phyloP scores from a whole-genome alignment of 2,329 filamentous ascomycete genomes.

The Teratosphaeria destructans region DNA sequence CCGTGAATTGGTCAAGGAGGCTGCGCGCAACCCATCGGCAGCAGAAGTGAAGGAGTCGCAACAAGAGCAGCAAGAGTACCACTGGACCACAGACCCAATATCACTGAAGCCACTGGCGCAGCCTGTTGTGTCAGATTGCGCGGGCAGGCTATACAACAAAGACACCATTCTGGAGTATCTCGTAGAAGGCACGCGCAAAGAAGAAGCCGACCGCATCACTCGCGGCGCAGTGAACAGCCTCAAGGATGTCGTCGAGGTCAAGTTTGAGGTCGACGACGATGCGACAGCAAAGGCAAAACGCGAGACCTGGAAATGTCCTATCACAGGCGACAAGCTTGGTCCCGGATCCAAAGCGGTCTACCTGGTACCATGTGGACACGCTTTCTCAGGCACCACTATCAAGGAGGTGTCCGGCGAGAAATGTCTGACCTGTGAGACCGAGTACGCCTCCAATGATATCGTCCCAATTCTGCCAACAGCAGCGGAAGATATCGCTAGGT shows the following conservation, averaged over 20 bases:
- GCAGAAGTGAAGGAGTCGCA: constrained; percentile 82
- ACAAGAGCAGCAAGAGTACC: constrained; percentile 73
- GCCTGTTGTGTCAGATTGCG: constrained; percentile 73
- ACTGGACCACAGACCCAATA: constrained; percentile 81
- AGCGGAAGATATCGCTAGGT: constrained; percentile 57
- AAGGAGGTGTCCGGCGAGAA: constrained; percentile 49
- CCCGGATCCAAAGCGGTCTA: constrained; percentile 73
- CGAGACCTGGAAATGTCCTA: constrained; percentile 71
- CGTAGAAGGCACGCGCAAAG: constrained; percentile 42
- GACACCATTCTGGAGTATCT: constrained; percentile 70
- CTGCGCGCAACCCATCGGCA: constrained; percentile 69
- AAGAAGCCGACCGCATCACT: constrained; percentile 52
- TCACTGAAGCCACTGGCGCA: constrained; percentile 63
- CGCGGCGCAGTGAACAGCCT: constrained; percentile 61
- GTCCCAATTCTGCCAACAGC: constrained; percentile 70
- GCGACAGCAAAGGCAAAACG: constrained; percentile 33
- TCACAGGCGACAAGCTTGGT: constrained; percentile 79
- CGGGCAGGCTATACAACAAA: constrained; percentile 87
- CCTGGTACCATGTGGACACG: constrained; percentile 88
- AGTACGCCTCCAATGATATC: constrained; percentile 63
- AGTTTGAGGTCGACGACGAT: constrained; percentile 50
- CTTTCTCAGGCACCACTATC: constrained; percentile 78
- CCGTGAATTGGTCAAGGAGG: constrained; percentile 90
- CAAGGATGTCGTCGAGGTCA: constrained; percentile 78
- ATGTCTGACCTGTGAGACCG: constrained; percentile 58